Percentiles rank a stretch among this genome's conserved stretches.
These are phyloP conservation scores for Orobanche coerulescens DNA, from an alignment of 257 asterid genomes.

Conservation along the genomic window DNA sequence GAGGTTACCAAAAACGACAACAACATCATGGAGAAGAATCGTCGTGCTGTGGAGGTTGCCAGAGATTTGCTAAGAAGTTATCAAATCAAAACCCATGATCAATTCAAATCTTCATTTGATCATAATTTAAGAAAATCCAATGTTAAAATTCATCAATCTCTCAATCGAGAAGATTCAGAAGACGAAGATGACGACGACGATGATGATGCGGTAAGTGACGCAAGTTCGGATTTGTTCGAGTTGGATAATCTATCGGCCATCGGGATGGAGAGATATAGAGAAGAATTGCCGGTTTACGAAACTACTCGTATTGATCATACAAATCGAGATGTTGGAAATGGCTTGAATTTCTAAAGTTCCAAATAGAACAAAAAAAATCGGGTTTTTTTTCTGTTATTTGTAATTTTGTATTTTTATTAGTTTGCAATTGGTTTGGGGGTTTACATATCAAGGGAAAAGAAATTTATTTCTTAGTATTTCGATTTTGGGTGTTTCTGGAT, in stretches of 20 bases:
- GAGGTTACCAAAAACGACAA: conserved; percentile 18
- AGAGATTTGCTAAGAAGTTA: conserved; percentile 53
- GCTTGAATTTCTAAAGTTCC: conserved; percentile 40
- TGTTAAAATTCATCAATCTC: conserved; percentile 14
- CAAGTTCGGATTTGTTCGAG: conserved; percentile 85
- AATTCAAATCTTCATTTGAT: conserved; percentile 16
- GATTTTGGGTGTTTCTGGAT: conserved; percentile 4
- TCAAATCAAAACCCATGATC: conserved; percentile 36
- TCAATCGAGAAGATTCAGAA: conserved; percentile 10
- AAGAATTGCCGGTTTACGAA: conserved; percentile 80
- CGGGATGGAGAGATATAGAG: conserved; percentile 67
- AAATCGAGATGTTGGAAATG: conserved; percentile 45
- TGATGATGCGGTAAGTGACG: conserved; percentile 60
- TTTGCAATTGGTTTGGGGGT: conserved; percentile 62
- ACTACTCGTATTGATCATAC: conserved; percentile 47
- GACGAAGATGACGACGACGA: conserved; percentile 30
- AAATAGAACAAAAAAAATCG: background rate
- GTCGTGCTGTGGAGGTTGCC: conserved; percentile 55
- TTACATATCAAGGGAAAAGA: conserved; percentile 36
- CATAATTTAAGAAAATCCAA: conserved; percentile 21
- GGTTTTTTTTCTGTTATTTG: conserved; percentile 5
- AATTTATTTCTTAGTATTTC: conserved; percentile 29
- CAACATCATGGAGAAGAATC: conserved; percentile 46
- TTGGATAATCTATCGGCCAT: conserved; percentile 68
- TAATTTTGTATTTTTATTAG: conserved; percentile 21